phyloP scores from a whole-genome alignment of 2,329 filamentous ascomycete genomes.

The Penicillium hesseltinei region DNA sequence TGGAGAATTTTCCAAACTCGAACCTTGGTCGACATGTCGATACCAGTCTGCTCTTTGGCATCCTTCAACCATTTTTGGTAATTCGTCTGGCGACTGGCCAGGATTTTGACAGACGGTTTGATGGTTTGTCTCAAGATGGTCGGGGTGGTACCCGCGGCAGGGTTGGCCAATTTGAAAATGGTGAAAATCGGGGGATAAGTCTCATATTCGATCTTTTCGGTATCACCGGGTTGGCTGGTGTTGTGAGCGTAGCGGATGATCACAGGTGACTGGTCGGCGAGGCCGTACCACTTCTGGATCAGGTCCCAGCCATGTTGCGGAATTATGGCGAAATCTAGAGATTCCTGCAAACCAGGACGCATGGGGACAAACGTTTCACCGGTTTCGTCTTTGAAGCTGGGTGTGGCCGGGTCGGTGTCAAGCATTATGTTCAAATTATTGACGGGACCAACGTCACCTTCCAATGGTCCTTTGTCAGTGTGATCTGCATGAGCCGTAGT shows the following conservation, averaged over 20 bases:
- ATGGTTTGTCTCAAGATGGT: constrained; percentile 61
- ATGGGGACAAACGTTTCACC: constrained; percentile 66
- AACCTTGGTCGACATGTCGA: constrained; percentile 70
- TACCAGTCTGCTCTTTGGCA: constrained; percentile 66
- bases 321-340: constrained; percentile 74
- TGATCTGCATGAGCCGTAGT: constrained; percentile 57
- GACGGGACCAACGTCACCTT: constrained; percentile 71
- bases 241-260: constrained; percentile 78
- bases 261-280: constrained; percentile 65
- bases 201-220: constrained; percentile 76
- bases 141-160: constrained; percentile 56
- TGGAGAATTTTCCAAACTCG: constrained; percentile 67
- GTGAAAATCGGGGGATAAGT: constrained; percentile 81
- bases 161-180: constrained; percentile 71
- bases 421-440: constrained; percentile 83
- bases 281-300: constrained; percentile 77
- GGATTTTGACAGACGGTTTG: constrained; percentile 62
- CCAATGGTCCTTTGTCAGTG: constrained; percentile 57
- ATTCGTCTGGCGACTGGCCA: constrained; percentile 67
- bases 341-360: constrained; percentile 61
- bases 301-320: constrained; percentile 78
- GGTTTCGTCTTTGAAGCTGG: constrained; percentile 45
- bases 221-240: constrained; percentile 58
- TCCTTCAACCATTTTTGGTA: constrained; percentile 74
- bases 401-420: constrained; percentile 47